These are phyloP conservation scores for Paramecium caudatum DNA, from an alignment of 73 alveolate genomes.

Conservation along the genomic window DNA sequence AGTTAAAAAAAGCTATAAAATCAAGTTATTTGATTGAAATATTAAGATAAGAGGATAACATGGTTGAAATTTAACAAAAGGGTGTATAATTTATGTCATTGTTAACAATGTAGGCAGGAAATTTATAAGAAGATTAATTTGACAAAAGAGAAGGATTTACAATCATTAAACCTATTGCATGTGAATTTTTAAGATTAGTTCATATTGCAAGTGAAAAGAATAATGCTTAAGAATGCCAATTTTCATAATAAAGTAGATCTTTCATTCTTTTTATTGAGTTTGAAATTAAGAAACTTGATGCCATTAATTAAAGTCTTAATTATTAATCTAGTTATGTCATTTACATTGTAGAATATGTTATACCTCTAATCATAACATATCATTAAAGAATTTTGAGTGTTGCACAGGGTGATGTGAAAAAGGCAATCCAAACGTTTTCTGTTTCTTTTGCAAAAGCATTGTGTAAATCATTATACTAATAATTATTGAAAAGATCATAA, in stretches of 20 bases:
- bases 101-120: neutral
- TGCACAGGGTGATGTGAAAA: neutral
- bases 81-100: neutral
- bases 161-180: neutral
- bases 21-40: conserved; percentile 30
- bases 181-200: conserved; percentile 42
- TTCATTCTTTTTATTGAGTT: conserved; percentile 29
- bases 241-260: neutral
- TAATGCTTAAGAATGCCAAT: neutral
- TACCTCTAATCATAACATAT: conserved; percentile 34
- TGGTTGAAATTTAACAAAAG: conserved; percentile 14
- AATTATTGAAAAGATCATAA: neutral
- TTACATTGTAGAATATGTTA: conserved; percentile 24
- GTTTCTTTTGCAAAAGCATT: neutral
- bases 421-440: conserved; percentile 7
- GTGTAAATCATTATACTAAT: neutral
- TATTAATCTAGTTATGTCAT: neutral
- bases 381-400: neutral
- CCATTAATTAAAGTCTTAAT: neutral
- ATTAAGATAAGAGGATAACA: neutral
- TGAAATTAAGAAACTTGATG: conserved; percentile 48
- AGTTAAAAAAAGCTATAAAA: conserved; percentile 37
- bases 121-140: neutral
- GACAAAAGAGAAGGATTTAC: conserved; percentile 9
- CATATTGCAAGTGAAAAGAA: conserved; percentile 38